Conservation (phyloP, 2,329 filamentous ascomycete species). For the Paraphoma sp. region DNA sequence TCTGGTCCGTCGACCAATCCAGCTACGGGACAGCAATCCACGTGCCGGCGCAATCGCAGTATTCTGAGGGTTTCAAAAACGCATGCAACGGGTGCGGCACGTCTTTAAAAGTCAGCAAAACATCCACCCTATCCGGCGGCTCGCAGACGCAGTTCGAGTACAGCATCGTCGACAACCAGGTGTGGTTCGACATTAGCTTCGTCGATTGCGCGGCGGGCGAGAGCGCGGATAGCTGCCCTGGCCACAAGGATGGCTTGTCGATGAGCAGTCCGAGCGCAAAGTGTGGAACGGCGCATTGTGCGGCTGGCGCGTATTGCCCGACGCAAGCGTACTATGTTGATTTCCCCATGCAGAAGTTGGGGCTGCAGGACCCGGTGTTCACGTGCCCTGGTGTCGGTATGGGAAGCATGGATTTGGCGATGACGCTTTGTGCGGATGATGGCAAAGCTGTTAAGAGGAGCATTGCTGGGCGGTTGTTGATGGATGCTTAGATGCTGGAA, state of each 20-base stretch:
- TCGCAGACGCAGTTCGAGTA: conserved; percentile 39
- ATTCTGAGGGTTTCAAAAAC: conserved; percentile 25
- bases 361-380: conserved; percentile 32
- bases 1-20: conserved; percentile 27
- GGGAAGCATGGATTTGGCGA: conserved; percentile 23
- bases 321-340: conserved; percentile 34
- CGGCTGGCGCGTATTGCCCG: conserved; percentile 29
- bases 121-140: conserved; percentile 21
- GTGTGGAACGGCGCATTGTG: conserved; percentile 23
- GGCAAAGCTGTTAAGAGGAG: conserved; percentile 26
- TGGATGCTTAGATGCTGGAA: not conserved
- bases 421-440: conserved; percentile 28
- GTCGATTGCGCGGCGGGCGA: conserved; percentile 35
- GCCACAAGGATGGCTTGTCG: conserved; percentile 25
- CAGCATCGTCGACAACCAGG: conserved; percentile 19
- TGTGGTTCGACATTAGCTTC: conserved; percentile 39
- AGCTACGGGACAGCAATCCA: conserved; percentile 13
- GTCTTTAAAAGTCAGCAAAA: conserved; percentile 34
- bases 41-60: conserved; percentile 22
- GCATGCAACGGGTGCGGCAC: conserved; percentile 25
- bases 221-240: conserved; percentile 26
- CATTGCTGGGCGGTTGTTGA: conserved; percentile 26
- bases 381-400: conserved; percentile 22
- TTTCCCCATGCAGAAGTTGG: conserved; percentile 24
- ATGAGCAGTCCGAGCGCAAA: conserved; percentile 20